A percentile compares a stretch with the other conserved stretches of the same genome.
Conservation (phyloP, 106 monocot genomes). For the Amphibolis antarctica region DNA sequence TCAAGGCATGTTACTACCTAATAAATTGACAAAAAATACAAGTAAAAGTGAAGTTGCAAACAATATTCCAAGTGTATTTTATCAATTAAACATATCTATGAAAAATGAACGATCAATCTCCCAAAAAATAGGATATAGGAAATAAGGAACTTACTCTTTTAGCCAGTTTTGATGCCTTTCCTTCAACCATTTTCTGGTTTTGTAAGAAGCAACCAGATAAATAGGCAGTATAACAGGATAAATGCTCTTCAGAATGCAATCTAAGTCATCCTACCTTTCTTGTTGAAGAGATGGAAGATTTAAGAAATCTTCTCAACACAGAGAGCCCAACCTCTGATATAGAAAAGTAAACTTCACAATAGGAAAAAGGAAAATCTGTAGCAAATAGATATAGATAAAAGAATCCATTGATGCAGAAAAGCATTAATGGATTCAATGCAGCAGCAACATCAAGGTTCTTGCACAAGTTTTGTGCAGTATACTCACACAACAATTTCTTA, state of each 20-base stretch:
- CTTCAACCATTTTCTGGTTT: constrained; percentile 30
- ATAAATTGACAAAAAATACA: constrained; percentile 1
- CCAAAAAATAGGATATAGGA: neutral
- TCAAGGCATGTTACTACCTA: constrained; percentile 98
- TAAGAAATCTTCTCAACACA: constrained; percentile 65
- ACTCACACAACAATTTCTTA: no score
- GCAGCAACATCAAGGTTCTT: no score
- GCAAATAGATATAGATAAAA: no score
- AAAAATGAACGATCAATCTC: neutral
- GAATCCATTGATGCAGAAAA: no score
- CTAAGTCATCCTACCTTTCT: constrained; percentile 31
- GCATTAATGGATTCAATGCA: no score
- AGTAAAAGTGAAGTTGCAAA: neutral
- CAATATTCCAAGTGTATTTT: neutral
- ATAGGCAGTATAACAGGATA: neutral
- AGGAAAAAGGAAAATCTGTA: neutral
- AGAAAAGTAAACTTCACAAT: neutral
- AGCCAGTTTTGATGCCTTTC: constrained; percentile 70
- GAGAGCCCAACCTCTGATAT: constrained; percentile 65
- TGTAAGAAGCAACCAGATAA: neutral
- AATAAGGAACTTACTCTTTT: constrained; percentile 51
- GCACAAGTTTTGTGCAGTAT: no score
- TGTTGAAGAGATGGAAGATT: constrained; percentile 30
- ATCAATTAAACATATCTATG: neutral
- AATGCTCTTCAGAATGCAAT: neutral